These are phyloP conservation scores for Thelonectria rubi DNA, from an alignment of 2,329 filamentous ascomycete genomes.

Conservation along the genomic window DNA sequence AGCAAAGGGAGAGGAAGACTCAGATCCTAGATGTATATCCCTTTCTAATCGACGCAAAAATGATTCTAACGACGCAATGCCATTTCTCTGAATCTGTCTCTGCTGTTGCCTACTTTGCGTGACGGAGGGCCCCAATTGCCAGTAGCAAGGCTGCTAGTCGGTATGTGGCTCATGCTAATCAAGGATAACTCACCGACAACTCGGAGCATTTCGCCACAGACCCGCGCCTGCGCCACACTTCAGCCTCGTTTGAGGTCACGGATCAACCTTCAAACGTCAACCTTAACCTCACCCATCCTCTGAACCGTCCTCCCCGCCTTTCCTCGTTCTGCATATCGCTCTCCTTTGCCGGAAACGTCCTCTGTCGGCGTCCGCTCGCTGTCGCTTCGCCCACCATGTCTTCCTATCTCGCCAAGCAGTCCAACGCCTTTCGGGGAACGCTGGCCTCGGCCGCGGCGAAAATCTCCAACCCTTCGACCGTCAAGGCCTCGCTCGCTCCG, in stretches of 20 bases:
- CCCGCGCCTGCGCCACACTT: slow-evolving; percentile 27
- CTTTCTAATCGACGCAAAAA: slow-evolving; percentile 33
- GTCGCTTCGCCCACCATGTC: slow-evolving; percentile 58
- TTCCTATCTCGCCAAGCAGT: slow-evolving; percentile 70
- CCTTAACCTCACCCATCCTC: slow-evolving; percentile 15
- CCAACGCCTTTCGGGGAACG: slow-evolving; percentile 68
- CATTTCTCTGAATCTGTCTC: background rate
- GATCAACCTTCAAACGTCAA: slow-evolving; percentile 38
- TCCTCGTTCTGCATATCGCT: slow-evolving; percentile 28
- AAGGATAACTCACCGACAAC: background rate
- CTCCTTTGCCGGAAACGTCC: slow-evolving; percentile 11
- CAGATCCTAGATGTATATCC: slow-evolving; percentile 40
- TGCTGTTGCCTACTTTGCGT: background rate
- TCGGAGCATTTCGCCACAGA: slow-evolving; percentile 16
- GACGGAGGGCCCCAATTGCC: background rate
- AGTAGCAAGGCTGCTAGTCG: background rate
- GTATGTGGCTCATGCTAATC: background rate
- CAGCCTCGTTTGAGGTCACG: slow-evolving; percentile 36
- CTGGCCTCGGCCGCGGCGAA: slow-evolving; percentile 72
- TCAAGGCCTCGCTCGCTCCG: slow-evolving; percentile 59
- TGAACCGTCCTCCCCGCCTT: slow-evolving; percentile 8
- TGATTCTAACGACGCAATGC: slow-evolving; percentile 24
- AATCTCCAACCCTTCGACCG: slow-evolving; percentile 59
- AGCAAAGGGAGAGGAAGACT: slow-evolving; percentile 25
- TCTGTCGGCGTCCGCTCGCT: slow-evolving; percentile 25